These are phyloP conservation scores for Pseudocercospora fuligena DNA, from an alignment of 2,329 filamentous ascomycete genomes.

Conservation along the genomic window DNA sequence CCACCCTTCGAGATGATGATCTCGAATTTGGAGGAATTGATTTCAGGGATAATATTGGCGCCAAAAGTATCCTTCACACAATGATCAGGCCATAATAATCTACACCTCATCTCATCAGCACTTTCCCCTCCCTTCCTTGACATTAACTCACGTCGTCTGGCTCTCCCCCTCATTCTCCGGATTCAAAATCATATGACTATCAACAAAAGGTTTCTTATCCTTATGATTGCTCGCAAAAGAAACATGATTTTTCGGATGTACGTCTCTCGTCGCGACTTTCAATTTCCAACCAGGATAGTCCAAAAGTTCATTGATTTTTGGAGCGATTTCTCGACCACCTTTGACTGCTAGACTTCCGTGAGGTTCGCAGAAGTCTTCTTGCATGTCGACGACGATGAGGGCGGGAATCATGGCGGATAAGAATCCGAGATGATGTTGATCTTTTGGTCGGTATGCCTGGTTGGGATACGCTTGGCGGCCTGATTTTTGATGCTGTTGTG, in stretches of 20 bases:
- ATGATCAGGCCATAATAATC: slow-evolving; percentile 86
- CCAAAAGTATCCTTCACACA: slow-evolving; percentile 79
- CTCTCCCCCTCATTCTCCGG: slow-evolving; percentile 66
- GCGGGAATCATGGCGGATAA: slow-evolving; percentile 7
- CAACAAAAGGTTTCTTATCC: slow-evolving; percentile 70
- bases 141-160: slow-evolving; percentile 58
- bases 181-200: slow-evolving; percentile 67
- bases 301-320: slow-evolving; percentile 76
- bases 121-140: neutral
- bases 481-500: too few relatives aligned
- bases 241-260: slow-evolving; percentile 80
- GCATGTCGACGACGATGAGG: slow-evolving; percentile 45
- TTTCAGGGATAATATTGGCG: slow-evolving; percentile 72
- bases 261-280: slow-evolving; percentile 89
- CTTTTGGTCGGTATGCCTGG: too few relatives aligned
- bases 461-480: too few relatives aligned
- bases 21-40: slow-evolving; percentile 66
- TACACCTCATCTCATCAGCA: slow-evolving; percentile 50
- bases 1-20: slow-evolving; percentile 77
- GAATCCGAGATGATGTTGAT: neutral
- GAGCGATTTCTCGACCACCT: slow-evolving; percentile 71
- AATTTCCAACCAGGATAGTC: slow-evolving; percentile 67
- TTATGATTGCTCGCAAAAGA: slow-evolving; percentile 85
- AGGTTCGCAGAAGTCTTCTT: slow-evolving; percentile 93
- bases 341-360: slow-evolving; percentile 83